phyloP scores from a whole-genome alignment of 2,329 filamentous ascomycete genomes.

The Nigrospora osmanthi region DNA sequence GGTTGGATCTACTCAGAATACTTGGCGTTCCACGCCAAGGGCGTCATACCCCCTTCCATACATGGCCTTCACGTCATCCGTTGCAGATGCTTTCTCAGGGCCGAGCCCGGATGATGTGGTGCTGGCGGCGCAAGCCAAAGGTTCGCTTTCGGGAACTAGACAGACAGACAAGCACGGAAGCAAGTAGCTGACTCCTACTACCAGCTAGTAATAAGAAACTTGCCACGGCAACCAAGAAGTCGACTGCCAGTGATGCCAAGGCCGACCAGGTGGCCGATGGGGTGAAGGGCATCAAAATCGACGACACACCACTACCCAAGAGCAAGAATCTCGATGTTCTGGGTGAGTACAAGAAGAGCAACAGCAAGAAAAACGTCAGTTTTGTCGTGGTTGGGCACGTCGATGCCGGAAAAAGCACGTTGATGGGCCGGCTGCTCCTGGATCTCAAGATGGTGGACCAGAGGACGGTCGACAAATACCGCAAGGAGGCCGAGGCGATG shows the following conservation, averaged over 20 bases:
- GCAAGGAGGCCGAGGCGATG: constrained; percentile 80
- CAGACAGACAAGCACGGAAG: constrained; percentile 34
- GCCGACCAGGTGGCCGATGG: constrained; percentile 22
- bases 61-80: constrained; percentile 37
- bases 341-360: constrained; percentile 67
- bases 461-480: constrained; percentile 79
- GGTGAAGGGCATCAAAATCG: constrained; percentile 34
- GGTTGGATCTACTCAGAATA: constrained; percentile 30
- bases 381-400: constrained; percentile 96
- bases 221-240: constrained; percentile 29
- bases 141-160: constrained; percentile 54
- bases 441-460: constrained; percentile 86
- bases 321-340: constrained; percentile 81
- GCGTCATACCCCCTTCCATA: constrained; percentile 39
- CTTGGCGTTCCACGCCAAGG: constrained; percentile 12
- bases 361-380: constrained; percentile 73
- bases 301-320: constrained; percentile 49
- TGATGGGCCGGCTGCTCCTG: constrained; percentile 90
- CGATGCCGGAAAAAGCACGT: constrained; percentile 92
- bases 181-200: constrained; percentile 39
- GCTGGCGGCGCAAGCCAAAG: constrained; percentile 79
- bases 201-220: constrained; percentile 42
- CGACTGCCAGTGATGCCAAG: constrained; percentile 24
- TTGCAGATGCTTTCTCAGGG: constrained; percentile 62
- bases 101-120: constrained; percentile 92